Evolutionary conservation across 1,139 yeast genomes (phyloP).

Genomic region (Blastobotrys capitulatus): DNA sequence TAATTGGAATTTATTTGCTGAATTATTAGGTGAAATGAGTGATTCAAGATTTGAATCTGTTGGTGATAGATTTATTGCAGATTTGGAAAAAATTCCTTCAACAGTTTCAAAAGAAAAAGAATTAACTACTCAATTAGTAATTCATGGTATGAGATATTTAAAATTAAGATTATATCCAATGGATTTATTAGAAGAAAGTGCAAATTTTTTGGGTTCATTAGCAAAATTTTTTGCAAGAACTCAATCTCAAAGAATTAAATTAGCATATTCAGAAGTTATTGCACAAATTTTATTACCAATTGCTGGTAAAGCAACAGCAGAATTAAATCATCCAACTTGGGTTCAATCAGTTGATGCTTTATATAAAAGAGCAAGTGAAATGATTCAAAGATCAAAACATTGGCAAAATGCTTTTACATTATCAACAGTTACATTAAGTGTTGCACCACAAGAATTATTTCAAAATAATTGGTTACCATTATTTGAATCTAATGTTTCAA

Average conservation of each 20-base stretch:
- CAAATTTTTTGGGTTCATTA: constrained; percentile 77
- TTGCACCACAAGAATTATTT: constrained; percentile 75
- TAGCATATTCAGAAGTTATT: constrained; percentile 83
- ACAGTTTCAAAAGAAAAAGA: constrained; percentile 55
- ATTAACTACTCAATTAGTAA: constrained; percentile 64
- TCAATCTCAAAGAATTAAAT: constrained; percentile 51
- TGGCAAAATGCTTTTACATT: constrained; percentile 74
- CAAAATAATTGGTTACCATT: constrained; percentile 67
- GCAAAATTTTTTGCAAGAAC: constrained; percentile 75
- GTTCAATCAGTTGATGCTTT: constrained; percentile 67
- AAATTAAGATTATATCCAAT: constrained; percentile 73
- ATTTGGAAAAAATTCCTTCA: constrained; percentile 70
- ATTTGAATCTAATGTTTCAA: constrained; percentile 44
- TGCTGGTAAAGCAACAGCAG: constrained; percentile 86
- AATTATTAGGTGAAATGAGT: constrained; percentile 86
- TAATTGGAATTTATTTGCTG: constrained; percentile 92
- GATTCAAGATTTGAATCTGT: constrained; percentile 76
- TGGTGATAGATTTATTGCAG: constrained; percentile 90
- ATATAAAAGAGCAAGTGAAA: constrained; percentile 46
- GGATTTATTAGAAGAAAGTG: constrained; percentile 87
- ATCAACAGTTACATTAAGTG: constrained; percentile 70
- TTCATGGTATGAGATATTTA: constrained; percentile 87
- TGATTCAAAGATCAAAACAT: constrained; percentile 44
- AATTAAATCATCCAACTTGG: constrained; percentile 95
- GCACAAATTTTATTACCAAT: constrained; percentile 70